A percentile compares a stretch with the other conserved stretches of the same genome.
Conservation (phyloP, 371 early-diverging fungal genomes). For the Saksenaea oblongispora region DNA sequence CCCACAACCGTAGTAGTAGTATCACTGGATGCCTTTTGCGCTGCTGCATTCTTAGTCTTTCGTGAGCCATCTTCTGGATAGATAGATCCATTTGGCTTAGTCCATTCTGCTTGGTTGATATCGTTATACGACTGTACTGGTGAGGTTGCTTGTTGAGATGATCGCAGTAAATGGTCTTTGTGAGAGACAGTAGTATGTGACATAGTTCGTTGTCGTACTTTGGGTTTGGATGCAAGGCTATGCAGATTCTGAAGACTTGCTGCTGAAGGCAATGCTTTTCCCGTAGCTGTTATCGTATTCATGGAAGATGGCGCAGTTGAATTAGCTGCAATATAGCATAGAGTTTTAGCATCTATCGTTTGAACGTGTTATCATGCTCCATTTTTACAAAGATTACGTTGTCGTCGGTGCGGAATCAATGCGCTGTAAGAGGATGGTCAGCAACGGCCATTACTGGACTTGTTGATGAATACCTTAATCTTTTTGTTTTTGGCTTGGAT, state of each 20-base stretch:
- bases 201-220: slow-evolving; percentile 18
- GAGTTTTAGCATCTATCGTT: background rate
- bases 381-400: background rate
- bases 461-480: background rate
- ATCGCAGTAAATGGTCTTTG: slow-evolving; percentile 1
- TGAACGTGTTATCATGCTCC: background rate
- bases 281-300: background rate
- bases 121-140: background rate
- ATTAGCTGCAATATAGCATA: background rate
- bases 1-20: background rate
- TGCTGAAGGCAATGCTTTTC: background rate
- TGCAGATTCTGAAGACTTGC: background rate
- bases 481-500: background rate
- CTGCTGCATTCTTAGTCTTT: slow-evolving; percentile 1
- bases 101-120: background rate
- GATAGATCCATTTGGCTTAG: background rate
- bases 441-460: background rate
- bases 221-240: background rate
- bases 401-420: background rate
- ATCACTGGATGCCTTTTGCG: slow-evolving; percentile 5
- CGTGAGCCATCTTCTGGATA: slow-evolving; percentile 11
- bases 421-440: background rate
- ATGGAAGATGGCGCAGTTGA: background rate
- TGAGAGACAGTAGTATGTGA: slow-evolving; percentile 10
- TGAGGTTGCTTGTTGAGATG: slow-evolving; percentile 1